phyloP scores from a whole-genome alignment of 129 eudicot species.

The Lactuca sativa region DNA sequence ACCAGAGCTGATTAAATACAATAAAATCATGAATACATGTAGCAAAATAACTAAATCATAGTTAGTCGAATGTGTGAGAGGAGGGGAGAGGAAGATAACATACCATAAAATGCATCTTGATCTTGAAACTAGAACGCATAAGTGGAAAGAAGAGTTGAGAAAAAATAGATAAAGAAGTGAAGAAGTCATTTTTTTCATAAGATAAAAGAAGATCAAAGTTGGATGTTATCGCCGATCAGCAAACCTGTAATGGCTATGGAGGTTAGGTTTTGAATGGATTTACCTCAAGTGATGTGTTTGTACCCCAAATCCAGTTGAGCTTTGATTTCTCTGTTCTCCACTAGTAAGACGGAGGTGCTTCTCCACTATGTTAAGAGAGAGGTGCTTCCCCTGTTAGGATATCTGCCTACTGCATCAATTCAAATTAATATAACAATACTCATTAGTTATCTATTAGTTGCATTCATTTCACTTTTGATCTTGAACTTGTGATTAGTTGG shows the following conservation, averaged over 20 bases:
- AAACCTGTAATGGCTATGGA: not conserved
- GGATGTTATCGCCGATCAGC: not conserved
- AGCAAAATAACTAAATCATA: conserved; percentile 15
- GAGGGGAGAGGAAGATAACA: conserved; percentile 3
- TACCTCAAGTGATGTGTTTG: not conserved
- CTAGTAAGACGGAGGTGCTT: not conserved
- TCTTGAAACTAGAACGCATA: conserved; percentile 48
- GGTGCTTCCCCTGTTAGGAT: too few relatives aligned
- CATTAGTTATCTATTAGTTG: too few relatives aligned
- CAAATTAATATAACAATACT: too few relatives aligned
- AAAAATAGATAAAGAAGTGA: conserved; percentile 35
- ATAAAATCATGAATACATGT: not conserved
- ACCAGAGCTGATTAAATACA: conserved; percentile 57
- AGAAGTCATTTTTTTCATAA: conserved; percentile 25
- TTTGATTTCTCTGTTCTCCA: conserved; percentile 1
- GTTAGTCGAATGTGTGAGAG: not conserved
- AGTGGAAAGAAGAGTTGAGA: conserved; percentile 36
- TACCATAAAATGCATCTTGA: conserved; percentile 78
- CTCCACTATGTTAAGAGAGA: too few relatives aligned
- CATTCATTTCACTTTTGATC: too few relatives aligned
- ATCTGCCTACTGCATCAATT: too few relatives aligned
- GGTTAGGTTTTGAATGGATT: conserved; percentile 11
- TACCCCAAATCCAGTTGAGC: not conserved
- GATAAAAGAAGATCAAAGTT: conserved; percentile 17
- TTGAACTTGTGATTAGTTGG: too few relatives aligned